Base-by-base conservation (phyloP, 1,139 yeast species). In the Blastobotrys indianensis region DNA sequence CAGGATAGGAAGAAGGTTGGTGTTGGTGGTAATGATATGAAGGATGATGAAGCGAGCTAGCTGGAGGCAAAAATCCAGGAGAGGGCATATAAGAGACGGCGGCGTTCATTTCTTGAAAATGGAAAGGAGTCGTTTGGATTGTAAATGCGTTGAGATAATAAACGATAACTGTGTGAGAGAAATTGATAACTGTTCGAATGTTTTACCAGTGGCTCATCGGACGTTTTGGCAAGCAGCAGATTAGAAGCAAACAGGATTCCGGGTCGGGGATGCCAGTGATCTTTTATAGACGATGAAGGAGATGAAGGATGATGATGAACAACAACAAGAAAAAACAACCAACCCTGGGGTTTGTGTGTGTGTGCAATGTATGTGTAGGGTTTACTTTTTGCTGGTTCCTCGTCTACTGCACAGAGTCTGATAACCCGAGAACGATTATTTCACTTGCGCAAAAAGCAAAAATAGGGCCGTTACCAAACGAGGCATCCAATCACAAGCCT, bases 11-110 rank as follows among this genome's bases (percentile, higher is more conserved):
- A 9, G 39, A 15, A 31, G 17, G 42, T 33, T 15, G 40, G 31
- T 46, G 49, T 16, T 38, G 44, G 25, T 34, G 40, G 17, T 32
- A 25, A 23, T 32, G 42, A 32, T 36, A 42, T 20, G 39, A 36
- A 25, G 41, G 41, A 13, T 33, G 16, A 9, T 35, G 38, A 23
- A 39, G 44, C 12, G 44, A 20, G 25, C 25, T 20, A 7, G 25
- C 25, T 20, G 25, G 25, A 20, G 25, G 25, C 25, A 20, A 20
- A 7, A 20, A 20, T 7, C 25, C 25, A 20, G 25, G 25, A 20
- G 25, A 20, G 7, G 25, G 25, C 25, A 20, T 7, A 7, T 20
- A 20, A 20, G 25, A 20, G 25, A 39, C 35, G 29, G 35, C 39
- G 10, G 35, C 15, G 35, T 41, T 41, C 47, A 44, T 43, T 28